A percentile compares a stretch with the other conserved stretches of the same genome.
Conservation (phyloP, 108 stramenopile genomes). For the Aurantiochytrium sp. region DNA sequence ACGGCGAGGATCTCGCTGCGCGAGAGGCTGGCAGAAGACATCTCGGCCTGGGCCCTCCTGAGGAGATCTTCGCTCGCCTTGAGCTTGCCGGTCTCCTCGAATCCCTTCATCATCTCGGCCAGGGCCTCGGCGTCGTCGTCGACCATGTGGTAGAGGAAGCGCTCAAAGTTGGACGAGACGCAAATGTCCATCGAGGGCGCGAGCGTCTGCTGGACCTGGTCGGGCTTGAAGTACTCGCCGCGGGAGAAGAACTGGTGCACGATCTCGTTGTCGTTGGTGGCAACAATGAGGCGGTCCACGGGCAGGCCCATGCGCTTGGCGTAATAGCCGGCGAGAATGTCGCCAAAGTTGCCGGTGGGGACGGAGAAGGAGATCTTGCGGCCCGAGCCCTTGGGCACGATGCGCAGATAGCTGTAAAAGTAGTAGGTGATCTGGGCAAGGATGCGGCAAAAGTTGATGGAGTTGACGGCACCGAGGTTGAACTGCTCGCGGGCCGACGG, state of each 20-base stretch:
- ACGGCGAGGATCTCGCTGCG: constrained; percentile 72
- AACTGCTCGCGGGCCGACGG: constrained; percentile 71
- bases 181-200: constrained; percentile 98
- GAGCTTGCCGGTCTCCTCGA: constrained; percentile 84
- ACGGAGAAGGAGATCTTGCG: constrained; percentile 76
- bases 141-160: constrained; percentile 86
- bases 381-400: constrained; percentile 66
- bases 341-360: constrained; percentile 98
- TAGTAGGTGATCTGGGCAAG: constrained; percentile 98
- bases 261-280: constrained; percentile 98
- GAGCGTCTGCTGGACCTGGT: constrained; percentile 71
- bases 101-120: constrained; percentile 78
- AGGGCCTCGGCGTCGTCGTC: constrained; percentile 78
- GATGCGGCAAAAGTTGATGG: constrained; percentile 97
- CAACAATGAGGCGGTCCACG: constrained; percentile 84
- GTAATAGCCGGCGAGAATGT: constrained; percentile 95
- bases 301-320: constrained; percentile 95
- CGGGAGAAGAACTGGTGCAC: constrained; percentile 91
- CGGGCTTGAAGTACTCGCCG: constrained; percentile 83
- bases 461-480: constrained; percentile 95
- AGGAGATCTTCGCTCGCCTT: constrained; percentile 72
- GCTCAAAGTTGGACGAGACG: constrained; percentile 94
- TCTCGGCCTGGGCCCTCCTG: constrained; percentile 73
- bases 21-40: constrained; percentile 74
- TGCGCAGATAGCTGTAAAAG: constrained; percentile 90